Evolutionary conservation across 768 basidiomycete genomes (phyloP).

Genomic region (Favolaschia claudopus): DNA sequence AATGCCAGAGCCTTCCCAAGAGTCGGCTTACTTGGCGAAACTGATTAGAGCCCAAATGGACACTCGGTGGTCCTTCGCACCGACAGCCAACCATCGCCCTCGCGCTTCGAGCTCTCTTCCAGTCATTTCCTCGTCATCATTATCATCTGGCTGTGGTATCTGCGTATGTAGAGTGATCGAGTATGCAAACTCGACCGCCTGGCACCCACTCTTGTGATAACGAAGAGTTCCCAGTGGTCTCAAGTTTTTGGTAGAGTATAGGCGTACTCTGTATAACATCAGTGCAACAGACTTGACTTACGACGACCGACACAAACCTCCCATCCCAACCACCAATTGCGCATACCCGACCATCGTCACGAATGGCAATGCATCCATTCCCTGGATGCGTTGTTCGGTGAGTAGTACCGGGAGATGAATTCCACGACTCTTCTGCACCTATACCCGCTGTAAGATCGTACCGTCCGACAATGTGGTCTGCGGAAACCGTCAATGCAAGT

Average conservation of each 20-base stretch:
- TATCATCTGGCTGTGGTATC: constrained; percentile 37
- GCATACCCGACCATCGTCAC: constrained; percentile 78
- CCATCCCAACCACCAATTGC: constrained; percentile 97
- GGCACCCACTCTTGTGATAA: constrained; percentile 83
- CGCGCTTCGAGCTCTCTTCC: constrained; percentile 51
- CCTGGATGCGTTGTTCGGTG: constrained; percentile 80
- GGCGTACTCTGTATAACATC: constrained; percentile 62
- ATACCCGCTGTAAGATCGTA: constrained; percentile 63
- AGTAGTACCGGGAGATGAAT: constrained; percentile 38
- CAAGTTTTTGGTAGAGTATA: constrained; percentile 83
- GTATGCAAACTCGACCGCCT: constrained; percentile 75
- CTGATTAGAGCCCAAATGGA: constrained; percentile 75
- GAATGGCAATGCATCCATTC: constrained; percentile 78
- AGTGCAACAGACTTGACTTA: not conserved
- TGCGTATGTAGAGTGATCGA: constrained; percentile 31
- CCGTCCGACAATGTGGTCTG: constrained; percentile 78
- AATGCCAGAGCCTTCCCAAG: too few relatives aligned
- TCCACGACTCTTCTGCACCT: constrained; percentile 4
- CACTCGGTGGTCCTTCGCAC: constrained; percentile 73
- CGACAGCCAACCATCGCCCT: constrained; percentile 69
- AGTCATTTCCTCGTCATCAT: constrained; percentile 63
- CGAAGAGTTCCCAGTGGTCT: constrained; percentile 85
- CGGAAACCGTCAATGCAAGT: constrained; percentile 83
- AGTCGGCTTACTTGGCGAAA: constrained; percentile 56
- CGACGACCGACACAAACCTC: constrained; percentile 59